Base-by-base conservation (phyloP, 495 filamentous ascomycete species). In the Penicillium canariense region DNA sequence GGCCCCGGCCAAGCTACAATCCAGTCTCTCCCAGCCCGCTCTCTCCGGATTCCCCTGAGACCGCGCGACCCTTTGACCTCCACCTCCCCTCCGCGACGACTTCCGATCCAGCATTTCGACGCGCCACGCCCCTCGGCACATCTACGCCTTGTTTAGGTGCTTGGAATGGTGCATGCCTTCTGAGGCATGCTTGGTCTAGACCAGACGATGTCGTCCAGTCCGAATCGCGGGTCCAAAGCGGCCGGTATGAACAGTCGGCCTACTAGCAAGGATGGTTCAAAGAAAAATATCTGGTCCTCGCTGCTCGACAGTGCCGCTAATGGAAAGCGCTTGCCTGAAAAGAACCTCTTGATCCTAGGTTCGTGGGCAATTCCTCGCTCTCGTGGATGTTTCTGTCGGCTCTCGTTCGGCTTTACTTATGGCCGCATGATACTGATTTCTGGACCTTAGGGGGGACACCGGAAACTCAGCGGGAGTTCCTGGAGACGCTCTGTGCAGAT, bases 271-370 rank as follows among this genome's bases (percentile, higher is more conserved):
- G 90, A 88, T 74, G 85, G 86, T 55, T 77, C 80, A 43, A 90
- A 91, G 75, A 89, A 89, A 71, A 89, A 96, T 63, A 89, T 97
- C 72, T 97, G 93, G 93, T 92, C 84, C 49, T 90, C 89, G 44
- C 88, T 97, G 87, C 81, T 97, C 62, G 90, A 96, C 70, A 81
- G 81, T 52, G 91, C 93, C 58, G 90, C 92, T 56, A 94, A 87
- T 73, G 91, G 89, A 47, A 95, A 94, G 77, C 84, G 87, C 55
- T 73, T 97, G 54, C 91, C 91, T 32, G 91, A 97, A 72, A 97
- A 97, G 79, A 94, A 89, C 58, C 73, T 97, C 36, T 66, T 97
- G 27, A 84, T 96, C 23, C 76, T 97, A 62, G 92, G 89, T 91
- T 71, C 50, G 78, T 71, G 36, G 7, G 12, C 15, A 11, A 35